Evolutionary conservation across 345 rosid genomes (phyloP).

Genomic region (Reutealis trisperma): DNA sequence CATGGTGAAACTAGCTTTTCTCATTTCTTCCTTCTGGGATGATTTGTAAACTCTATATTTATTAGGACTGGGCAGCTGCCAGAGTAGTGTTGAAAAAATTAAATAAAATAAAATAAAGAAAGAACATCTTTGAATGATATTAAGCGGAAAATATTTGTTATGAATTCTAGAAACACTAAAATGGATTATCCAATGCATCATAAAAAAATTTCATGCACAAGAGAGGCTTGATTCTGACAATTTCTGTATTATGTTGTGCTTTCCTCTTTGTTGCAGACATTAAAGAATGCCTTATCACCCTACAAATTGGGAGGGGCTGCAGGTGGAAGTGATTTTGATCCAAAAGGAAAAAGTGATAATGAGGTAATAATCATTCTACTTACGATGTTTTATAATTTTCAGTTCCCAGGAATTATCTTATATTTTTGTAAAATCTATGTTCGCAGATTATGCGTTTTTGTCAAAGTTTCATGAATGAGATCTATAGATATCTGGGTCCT

Average conservation of each 20-base stretch:
- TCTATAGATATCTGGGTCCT: constrained; percentile 84
- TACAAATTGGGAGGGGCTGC: constrained; percentile 98
- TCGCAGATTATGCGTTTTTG: constrained; percentile 97
- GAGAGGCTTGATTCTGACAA: background rate
- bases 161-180: background rate
- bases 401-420: constrained; percentile 30
- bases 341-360: constrained; percentile 95
- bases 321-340: constrained; percentile 99
- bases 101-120: no score
- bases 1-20: constrained; percentile 1
- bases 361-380: constrained; percentile 57
- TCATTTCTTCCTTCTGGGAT: constrained; percentile 1
- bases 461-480: constrained; percentile 98
- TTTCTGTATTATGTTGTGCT: background rate
- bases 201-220: background rate
- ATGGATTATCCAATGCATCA: background rate
- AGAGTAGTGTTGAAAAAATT: background rate
- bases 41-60: constrained; percentile 14
- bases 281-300: constrained; percentile 92
- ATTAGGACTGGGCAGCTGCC: background rate
- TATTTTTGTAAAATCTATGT: constrained; percentile 30
- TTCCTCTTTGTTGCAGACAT: constrained; percentile 51
- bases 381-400: constrained; percentile 3
- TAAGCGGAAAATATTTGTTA: constrained; percentile 2
- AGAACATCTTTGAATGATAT: background rate